phyloP scores from a whole-genome alignment of 2,329 filamentous ascomycete species.

The Apiospora marii region DNA sequence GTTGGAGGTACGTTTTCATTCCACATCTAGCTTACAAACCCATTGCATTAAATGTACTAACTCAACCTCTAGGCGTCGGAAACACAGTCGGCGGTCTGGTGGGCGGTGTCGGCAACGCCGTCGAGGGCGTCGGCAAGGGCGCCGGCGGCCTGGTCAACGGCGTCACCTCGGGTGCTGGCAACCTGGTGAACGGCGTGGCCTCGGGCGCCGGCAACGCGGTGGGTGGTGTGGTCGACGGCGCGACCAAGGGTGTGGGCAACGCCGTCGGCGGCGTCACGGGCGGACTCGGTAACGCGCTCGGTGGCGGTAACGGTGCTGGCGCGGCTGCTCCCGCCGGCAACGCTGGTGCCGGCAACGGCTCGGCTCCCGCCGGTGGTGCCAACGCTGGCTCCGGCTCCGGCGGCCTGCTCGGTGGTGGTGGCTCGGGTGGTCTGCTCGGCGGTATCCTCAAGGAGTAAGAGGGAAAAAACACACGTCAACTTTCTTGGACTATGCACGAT shows the following conservation, averaged over 20 bases:
- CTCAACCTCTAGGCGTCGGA: not conserved
- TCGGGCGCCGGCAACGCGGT: not conserved
- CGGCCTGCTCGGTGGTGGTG: not conserved
- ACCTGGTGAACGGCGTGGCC: not conserved
- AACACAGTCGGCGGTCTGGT: not conserved
- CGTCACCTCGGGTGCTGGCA: not conserved
- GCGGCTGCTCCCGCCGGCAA: too few species aligned
- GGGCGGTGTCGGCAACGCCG: not conserved
- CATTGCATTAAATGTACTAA: not conserved
- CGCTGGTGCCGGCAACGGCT: not conserved
- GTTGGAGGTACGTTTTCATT: not conserved
- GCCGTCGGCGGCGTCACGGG: not conserved
- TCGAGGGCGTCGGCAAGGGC: not conserved
- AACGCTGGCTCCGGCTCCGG: not conserved
- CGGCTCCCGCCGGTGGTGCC: not conserved
- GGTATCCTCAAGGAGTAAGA: conserved; percentile 14
- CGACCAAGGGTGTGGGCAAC: conserved; percentile 2
- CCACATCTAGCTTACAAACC: not conserved
- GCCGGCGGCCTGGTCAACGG: not conserved
- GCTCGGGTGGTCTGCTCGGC: not conserved
- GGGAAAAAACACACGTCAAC: too few species aligned
- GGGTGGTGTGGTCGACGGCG: not conserved
- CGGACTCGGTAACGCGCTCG: not conserved
- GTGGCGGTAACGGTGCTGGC: too few species aligned
- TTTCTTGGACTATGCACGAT: too few species aligned